phyloP scores from a whole-genome alignment of 2,329 filamentous ascomycete species.

The Aspergillus sergii region DNA sequence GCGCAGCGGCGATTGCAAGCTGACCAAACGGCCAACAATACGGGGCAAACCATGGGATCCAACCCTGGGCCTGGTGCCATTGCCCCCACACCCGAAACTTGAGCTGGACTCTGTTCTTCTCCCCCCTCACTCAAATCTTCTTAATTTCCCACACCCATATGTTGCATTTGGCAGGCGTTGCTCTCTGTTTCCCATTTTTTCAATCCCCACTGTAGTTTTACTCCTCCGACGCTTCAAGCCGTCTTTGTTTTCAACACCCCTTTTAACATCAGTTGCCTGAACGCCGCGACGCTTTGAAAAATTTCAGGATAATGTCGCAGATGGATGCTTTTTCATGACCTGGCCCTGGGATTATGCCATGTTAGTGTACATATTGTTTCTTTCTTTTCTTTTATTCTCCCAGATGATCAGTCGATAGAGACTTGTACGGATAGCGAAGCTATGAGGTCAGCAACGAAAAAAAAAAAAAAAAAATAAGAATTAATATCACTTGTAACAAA shows the following conservation, averaged over 20 bases:
- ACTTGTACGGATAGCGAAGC: slow-evolving; percentile 41
- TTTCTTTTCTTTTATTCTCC: slow-evolving; percentile 18
- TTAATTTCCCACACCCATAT: slow-evolving; percentile 18
- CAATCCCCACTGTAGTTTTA: slow-evolving; percentile 29
- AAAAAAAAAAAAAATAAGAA: slow-evolving; percentile 31
- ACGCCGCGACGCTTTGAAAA: slow-evolving; percentile 20
- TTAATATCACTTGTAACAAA: slow-evolving; percentile 36
- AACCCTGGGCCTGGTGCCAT: slow-evolving; percentile 34
- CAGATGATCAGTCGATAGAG: slow-evolving; percentile 28
- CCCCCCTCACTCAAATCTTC: slow-evolving; percentile 18
- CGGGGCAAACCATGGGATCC: slow-evolving; percentile 31
- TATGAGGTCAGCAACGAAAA: slow-evolving; percentile 40
- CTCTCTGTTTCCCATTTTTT: slow-evolving; percentile 21
- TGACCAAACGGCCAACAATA: slow-evolving; percentile 34
- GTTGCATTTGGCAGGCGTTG: slow-evolving; percentile 40
- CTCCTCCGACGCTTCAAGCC: slow-evolving; percentile 18
- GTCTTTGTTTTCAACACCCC: background rate
- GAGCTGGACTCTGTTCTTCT: slow-evolving; percentile 27
- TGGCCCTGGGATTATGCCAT: slow-evolving; percentile 29
- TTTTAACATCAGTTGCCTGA: slow-evolving; percentile 10
- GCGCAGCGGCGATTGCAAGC: slow-evolving; percentile 39
- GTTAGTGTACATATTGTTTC: slow-evolving; percentile 43
- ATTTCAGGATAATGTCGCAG: slow-evolving; percentile 25
- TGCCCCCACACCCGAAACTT: slow-evolving; percentile 33
- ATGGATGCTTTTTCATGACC: slow-evolving; percentile 25